Conservation (phyloP, 306 rosid genomes). For the Cucurbita pepo region DNA sequence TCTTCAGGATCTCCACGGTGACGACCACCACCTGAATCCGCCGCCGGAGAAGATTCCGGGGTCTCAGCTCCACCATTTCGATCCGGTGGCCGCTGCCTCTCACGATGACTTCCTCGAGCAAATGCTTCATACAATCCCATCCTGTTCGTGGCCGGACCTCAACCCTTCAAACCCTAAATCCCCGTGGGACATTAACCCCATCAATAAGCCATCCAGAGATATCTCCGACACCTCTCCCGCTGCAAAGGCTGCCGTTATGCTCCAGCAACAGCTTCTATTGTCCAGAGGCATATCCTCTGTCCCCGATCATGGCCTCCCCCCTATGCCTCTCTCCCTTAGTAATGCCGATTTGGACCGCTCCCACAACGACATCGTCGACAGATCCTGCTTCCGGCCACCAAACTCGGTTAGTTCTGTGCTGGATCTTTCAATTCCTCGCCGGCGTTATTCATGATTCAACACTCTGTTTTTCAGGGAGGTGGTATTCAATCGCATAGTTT, state of each 20-base stretch:
- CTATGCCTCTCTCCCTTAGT: slow-evolving; percentile 33
- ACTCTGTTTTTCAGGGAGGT: slow-evolving; percentile 15
- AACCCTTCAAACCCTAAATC: slow-evolving; percentile 8
- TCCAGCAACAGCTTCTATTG: slow-evolving; percentile 65
- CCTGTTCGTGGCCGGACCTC: slow-evolving; percentile 52
- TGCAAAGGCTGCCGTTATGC: slow-evolving; percentile 44
- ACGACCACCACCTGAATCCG: slow-evolving; percentile 7
- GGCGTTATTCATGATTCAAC: not conserved
- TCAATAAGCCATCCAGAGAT: slow-evolving; percentile 4
- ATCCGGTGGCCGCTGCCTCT: slow-evolving; percentile 22
- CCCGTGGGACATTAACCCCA: slow-evolving; percentile 34
- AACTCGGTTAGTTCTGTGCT: slow-evolving; percentile 18
- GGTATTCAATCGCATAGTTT: slow-evolving; percentile 28
- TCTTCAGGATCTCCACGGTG: slow-evolving; percentile 33
- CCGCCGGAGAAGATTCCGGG: slow-evolving; percentile 16
- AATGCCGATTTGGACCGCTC: slow-evolving; percentile 34
- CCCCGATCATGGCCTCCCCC: slow-evolving; percentile 23
- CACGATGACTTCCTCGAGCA: slow-evolving; percentile 87
- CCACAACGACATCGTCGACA: slow-evolving; percentile 48
- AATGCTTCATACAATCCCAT: slow-evolving; percentile 54
- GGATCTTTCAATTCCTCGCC: not conserved
- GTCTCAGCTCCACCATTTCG: slow-evolving; percentile 30
- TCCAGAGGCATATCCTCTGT: slow-evolving; percentile 8
- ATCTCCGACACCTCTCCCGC: slow-evolving; percentile 18
- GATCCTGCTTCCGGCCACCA: slow-evolving; percentile 40